A percentile compares a stretch with the other conserved stretches of the same genome.
These are phyloP conservation scores for Scytalidium lignicola DNA, from an alignment of 2,329 filamentous ascomycete species.

Conservation along the genomic window DNA sequence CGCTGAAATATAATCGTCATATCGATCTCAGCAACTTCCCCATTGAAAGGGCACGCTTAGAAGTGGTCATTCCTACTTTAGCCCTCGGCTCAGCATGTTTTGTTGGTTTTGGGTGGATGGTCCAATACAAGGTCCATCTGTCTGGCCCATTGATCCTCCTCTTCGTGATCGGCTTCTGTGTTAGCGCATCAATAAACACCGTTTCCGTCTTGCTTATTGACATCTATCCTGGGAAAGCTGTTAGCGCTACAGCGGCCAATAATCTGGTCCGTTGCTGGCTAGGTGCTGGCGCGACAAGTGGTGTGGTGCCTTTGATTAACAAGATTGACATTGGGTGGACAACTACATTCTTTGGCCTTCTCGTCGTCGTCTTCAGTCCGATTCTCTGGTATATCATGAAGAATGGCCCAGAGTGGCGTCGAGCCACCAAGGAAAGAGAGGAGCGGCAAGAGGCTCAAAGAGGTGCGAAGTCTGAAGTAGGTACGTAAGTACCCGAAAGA, in stretches of 20 bases:
- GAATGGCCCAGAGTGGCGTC: conserved; percentile 2
- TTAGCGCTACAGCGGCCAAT: conserved; percentile 7
- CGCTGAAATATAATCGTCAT: conserved; percentile 49
- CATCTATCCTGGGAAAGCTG: conserved; percentile 6
- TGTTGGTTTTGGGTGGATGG: conserved; percentile 18
- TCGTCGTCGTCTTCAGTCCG: not conserved
- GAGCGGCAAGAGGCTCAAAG: not conserved
- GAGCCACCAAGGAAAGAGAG: conserved; percentile 1
- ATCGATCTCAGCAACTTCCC: conserved; percentile 23
- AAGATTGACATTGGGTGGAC: conserved; percentile 4
- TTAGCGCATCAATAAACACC: conserved; percentile 1
- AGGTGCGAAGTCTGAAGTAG: not conserved
- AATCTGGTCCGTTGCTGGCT: conserved; percentile 9
- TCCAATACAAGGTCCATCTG: not conserved
- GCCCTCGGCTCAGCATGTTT: conserved; percentile 28
- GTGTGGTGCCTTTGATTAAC: conserved; percentile 1
- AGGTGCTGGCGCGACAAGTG: conserved; percentile 4
- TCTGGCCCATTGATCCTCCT: not conserved
- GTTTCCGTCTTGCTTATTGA: conserved; percentile 9
- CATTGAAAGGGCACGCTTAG: conserved; percentile 36
- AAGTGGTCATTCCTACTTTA: conserved; percentile 46
- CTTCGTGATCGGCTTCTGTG: not conserved
- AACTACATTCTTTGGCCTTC: conserved; percentile 1
- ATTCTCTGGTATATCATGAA: conserved; percentile 4
- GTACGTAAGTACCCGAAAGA: too few species aligned